These are phyloP conservation scores for Colletotrichum sp. DNA, from an alignment of 2,329 filamentous ascomycete genomes.

Conservation along the genomic window DNA sequence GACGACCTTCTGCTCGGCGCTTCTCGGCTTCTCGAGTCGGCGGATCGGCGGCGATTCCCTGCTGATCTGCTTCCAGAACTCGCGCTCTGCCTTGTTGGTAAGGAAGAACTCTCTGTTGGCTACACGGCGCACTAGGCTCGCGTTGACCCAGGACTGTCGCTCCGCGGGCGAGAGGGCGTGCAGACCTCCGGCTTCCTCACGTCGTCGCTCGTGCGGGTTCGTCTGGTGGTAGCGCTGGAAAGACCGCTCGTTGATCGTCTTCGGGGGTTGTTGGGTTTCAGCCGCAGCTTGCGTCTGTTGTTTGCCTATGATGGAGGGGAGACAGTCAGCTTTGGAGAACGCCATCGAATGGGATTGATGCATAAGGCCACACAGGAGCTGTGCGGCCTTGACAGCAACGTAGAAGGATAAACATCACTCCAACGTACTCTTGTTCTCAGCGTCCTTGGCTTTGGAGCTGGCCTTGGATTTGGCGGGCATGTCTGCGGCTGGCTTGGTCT, in stretches of 20 bases:
- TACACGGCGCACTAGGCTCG: constrained; percentile 49
- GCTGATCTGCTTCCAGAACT: constrained; percentile 62
- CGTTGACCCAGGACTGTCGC: constrained; percentile 52
- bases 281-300: constrained; percentile 26
- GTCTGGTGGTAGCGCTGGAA: constrained; percentile 53
- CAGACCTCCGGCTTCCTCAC: constrained; percentile 49
- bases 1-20: constrained; percentile 13
- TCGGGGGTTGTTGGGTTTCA: constrained; percentile 32
- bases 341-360: constrained; percentile 2
- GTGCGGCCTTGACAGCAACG: neutral
- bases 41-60: constrained; percentile 58
- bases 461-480: constrained; percentile 43
- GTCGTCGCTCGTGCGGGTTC: constrained; percentile 51
- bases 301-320: constrained; percentile 21
- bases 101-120: constrained; percentile 37
- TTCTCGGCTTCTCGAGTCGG: constrained; percentile 33
- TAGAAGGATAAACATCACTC: constrained; percentile 17
- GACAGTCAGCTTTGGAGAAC: neutral
- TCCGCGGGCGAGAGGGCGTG: constrained; percentile 51
- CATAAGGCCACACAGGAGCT: neutral
- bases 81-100: constrained; percentile 56
- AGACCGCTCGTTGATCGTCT: constrained; percentile 55
- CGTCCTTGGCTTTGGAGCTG: constrained; percentile 34
- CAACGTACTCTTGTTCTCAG: constrained; percentile 21
- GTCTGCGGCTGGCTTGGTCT: constrained; percentile 18